Percentiles rank a stretch among this genome's conserved stretches.
phyloP scores from a whole-genome alignment of 2,329 filamentous ascomycete species.

The Knoxdaviesia capensis region DNA sequence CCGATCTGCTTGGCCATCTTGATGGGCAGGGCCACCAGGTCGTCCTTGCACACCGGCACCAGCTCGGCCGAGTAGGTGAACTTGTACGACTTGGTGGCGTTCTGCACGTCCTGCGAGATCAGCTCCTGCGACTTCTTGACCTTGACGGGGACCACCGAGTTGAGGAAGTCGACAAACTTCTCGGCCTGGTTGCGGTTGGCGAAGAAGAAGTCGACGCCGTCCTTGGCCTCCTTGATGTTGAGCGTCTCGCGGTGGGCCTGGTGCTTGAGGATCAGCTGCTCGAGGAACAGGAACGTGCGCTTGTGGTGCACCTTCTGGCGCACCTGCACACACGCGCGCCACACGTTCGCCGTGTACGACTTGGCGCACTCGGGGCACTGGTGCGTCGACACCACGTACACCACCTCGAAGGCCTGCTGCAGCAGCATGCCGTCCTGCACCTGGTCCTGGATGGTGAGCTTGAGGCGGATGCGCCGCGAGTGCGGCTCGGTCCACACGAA shows the following conservation, averaged over 20 bases:
- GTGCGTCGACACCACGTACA: constrained; percentile 76
- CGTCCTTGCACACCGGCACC: constrained; percentile 92
- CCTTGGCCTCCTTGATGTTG: constrained; percentile 94
- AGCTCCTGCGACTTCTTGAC: constrained; percentile 64
- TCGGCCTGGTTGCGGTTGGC: constrained; percentile 76
- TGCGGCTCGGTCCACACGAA: constrained; percentile 99
- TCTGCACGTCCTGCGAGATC: constrained; percentile 86
- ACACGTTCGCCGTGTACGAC: constrained; percentile 91
- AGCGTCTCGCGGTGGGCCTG: constrained; percentile 79
- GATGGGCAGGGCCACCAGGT: constrained; percentile 81
- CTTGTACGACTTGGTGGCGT: constrained; percentile 80
- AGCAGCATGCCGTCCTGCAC: constrained; percentile 45
- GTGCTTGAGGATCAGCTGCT: constrained; percentile 92
- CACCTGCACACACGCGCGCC: constrained; percentile 84
- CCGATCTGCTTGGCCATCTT: constrained; percentile 72
- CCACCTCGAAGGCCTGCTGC: constrained; percentile 89
- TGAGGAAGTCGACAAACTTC: constrained; percentile 78
- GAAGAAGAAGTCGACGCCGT: constrained; percentile 94
- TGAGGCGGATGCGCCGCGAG: constrained; percentile 78
- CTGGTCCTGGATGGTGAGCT: constrained; percentile 72
- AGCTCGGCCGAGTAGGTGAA: constrained; percentile 80
- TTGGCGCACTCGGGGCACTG: constrained; percentile 93
- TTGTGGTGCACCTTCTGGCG: constrained; percentile 96
- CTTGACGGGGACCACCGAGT: constrained; percentile 58
- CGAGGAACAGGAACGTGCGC: constrained; percentile 50